phyloP scores from a whole-genome alignment of 139 green algal genomes.

The Raphidocelis subcapitata region DNA sequence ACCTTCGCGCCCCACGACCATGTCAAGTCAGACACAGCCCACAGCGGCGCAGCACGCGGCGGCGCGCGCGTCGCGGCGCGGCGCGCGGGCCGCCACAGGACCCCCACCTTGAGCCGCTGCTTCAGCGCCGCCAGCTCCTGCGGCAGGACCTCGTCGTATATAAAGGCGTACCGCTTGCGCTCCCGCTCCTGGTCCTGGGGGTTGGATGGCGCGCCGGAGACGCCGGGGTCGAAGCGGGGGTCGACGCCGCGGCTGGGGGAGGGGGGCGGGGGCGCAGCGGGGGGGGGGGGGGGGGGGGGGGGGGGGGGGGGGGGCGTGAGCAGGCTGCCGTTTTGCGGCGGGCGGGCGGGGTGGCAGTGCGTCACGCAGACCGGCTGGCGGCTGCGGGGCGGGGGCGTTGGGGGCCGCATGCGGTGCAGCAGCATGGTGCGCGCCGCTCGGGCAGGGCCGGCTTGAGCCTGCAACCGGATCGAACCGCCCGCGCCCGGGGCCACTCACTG shows the following conservation, averaged over 20 bases:
- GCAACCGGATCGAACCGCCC: background rate
- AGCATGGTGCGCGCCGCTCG: background rate
- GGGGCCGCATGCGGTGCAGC: background rate
- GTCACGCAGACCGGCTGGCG: no score
- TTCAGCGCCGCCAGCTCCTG: conserved; percentile 60
- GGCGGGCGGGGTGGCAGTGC: no score
- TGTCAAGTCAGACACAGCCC: no score
- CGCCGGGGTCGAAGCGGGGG: conserved; percentile 75
- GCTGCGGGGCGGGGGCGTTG: background rate
- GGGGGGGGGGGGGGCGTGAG: no score
- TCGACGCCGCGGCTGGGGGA: conserved; percentile 29
- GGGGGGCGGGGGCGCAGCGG: background rate
- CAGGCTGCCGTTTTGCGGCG: no score
- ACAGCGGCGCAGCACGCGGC: background rate
- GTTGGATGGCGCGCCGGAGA: conserved; percentile 23
- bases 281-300: background rate
- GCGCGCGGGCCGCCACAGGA: no score
- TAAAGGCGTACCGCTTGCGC: conserved; percentile 77
- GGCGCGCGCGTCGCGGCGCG: background rate
- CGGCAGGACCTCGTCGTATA: conserved; percentile 85
- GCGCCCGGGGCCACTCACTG: conserved; percentile 38
- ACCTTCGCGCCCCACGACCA: no score
- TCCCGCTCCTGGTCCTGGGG: conserved; percentile 42
- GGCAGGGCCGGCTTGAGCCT: background rate
- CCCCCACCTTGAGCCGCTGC: conserved; percentile 55